These are phyloP conservation scores for Aspergillus alliaceus DNA, from an alignment of 2,329 filamentous ascomycete genomes.

Conservation along the genomic window DNA sequence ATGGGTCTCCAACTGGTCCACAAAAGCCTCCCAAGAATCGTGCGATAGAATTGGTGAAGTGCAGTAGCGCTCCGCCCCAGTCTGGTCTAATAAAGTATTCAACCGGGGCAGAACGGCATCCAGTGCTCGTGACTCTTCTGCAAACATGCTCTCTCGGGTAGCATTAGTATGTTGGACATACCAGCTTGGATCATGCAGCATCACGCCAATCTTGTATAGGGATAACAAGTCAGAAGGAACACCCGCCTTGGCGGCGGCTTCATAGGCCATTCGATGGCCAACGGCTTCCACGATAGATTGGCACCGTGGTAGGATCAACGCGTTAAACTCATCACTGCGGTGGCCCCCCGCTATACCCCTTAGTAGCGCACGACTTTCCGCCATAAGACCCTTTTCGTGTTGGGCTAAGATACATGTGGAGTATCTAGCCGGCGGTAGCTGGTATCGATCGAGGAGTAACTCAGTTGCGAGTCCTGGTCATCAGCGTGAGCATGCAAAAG, in stretches of 20 bases:
- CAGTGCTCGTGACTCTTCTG: slow-evolving; percentile 13
- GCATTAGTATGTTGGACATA: slow-evolving; percentile 14
- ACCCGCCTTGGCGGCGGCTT: slow-evolving; percentile 18
- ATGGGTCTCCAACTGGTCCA: slow-evolving; percentile 6
- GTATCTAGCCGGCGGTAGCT: slow-evolving; percentile 15
- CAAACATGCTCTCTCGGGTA: slow-evolving; percentile 2
- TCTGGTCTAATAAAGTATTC: slow-evolving; percentile 2
- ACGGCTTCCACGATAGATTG: slow-evolving; percentile 21
- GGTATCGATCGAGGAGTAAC: slow-evolving; percentile 24
- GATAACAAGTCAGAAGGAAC: slow-evolving; percentile 9
- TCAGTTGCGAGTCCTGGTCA: slow-evolving; percentile 25
- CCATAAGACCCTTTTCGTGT: slow-evolving; percentile 20
- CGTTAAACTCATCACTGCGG: slow-evolving; percentile 20
- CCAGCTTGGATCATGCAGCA: slow-evolving; percentile 16
- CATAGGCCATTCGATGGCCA: slow-evolving; percentile 22
- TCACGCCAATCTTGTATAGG: slow-evolving; percentile 14
- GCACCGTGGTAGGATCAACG: slow-evolving; percentile 18
- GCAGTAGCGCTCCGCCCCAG: slow-evolving; percentile 8
- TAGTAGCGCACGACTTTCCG: slow-evolving; percentile 6
- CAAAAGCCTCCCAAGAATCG: slow-evolving; percentile 8
- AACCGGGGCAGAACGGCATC: slow-evolving; percentile 14
- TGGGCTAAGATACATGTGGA: slow-evolving; percentile 15
- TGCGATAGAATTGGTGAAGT: slow-evolving; percentile 17
- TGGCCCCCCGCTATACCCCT: slow-evolving; percentile 4
- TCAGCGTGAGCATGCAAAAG: neutral